Conservation (phyloP, 306 rosid genomes). For the Pterocarpus macrocarpus region DNA sequence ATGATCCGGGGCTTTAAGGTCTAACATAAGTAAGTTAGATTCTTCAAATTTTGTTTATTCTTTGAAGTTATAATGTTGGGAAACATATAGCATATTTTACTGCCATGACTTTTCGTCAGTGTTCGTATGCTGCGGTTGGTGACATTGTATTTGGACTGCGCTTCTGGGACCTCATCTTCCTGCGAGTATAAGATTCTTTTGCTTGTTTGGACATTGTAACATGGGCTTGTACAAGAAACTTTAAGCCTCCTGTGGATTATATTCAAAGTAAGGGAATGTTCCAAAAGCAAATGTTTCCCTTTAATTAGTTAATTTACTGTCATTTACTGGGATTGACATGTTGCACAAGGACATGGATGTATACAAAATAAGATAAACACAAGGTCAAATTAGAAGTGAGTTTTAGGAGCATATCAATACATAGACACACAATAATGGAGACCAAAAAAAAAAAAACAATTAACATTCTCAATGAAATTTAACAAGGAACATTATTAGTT, state of each 20-base stretch:
- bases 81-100: constrained; percentile 31
- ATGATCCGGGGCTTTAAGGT: too few species aligned
- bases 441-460: neutral
- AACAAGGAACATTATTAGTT: neutral
- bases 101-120: neutral
- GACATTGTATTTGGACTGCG: neutral
- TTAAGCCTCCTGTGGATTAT: neutral
- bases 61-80: constrained; percentile 4
- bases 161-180: constrained; percentile 31
- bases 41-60: constrained; percentile 37
- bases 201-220: constrained; percentile 31
- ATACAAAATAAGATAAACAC: neutral
- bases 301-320: neutral
- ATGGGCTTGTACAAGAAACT: constrained; percentile 11
- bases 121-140: neutral
- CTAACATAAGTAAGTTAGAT: constrained; percentile 19
- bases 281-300: neutral
- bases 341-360: constrained; percentile 18
- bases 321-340: constrained; percentile 11
- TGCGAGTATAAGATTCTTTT: neutral
- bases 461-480: constrained; percentile 3
- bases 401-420: constrained; percentile 3
- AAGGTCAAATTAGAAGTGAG: neutral
- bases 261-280: constrained; percentile 30
- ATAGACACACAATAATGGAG: neutral